These are phyloP conservation scores for Petrea volubilis DNA, from an alignment of 257 asterid species.

Conservation along the genomic window DNA sequence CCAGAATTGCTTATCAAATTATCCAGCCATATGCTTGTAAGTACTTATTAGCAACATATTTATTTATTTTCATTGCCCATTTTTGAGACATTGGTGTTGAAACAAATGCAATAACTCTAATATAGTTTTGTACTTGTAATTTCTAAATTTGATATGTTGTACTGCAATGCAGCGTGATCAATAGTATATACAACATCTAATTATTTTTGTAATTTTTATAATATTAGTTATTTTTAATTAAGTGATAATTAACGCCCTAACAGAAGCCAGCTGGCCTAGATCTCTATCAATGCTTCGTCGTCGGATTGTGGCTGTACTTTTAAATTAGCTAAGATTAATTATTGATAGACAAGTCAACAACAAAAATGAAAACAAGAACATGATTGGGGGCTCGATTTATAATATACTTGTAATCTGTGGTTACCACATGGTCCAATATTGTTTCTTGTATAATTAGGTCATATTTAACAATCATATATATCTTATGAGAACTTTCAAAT, in stretches of 20 bases:
- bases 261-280: too few relatives aligned
- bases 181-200: not conserved
- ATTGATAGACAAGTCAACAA: conserved; percentile 22
- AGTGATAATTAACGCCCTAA: conserved; percentile 8
- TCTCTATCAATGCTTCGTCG: conserved; percentile 11
- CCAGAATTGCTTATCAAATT: not conserved
- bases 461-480: too few relatives aligned
- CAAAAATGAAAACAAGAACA: not conserved
- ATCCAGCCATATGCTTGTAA: too few relatives aligned
- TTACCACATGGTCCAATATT: too few relatives aligned
- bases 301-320: not conserved
- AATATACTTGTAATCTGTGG: not conserved
- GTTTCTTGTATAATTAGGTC: too few relatives aligned
- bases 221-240: not conserved
- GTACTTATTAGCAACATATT: too few relatives aligned
- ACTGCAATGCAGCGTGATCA: not conserved
- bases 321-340: not conserved
- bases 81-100: too few relatives aligned
- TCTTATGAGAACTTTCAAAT: too few relatives aligned
- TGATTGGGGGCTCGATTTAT: not conserved
- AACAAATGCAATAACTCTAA: too few relatives aligned
- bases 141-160: not conserved
- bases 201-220: not conserved
- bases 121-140: too few relatives aligned
- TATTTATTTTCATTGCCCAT: too few relatives aligned